Evolutionary conservation across 2,329 filamentous ascomycete species (phyloP), one percentile per base, ranked within the genome.

Genomic region (Trichoderma atroviride): DNA sequence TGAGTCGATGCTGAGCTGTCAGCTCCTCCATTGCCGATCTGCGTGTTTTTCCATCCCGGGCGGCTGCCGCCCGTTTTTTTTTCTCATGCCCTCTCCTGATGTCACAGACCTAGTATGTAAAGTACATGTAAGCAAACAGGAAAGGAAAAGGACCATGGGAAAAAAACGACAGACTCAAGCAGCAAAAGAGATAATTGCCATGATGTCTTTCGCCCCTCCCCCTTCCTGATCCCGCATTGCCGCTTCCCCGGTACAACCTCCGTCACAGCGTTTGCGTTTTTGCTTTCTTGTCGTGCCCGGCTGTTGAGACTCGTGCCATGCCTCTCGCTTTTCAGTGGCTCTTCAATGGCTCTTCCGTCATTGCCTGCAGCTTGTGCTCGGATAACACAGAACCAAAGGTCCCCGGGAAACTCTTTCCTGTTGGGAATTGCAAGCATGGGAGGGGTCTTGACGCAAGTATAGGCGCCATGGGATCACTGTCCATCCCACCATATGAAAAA

Each of bases 21-120:
- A 63, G 66, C 47, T 60, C 47, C 43, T 40, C 31, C 47, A 35
- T 63, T 61, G 66, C 56, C 66, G 58, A 69, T 62, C 58, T 69
- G 66, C 66, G 66, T 69, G 43, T 31, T 62, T 62, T 69, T 60
- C 55, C 55, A n/a, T 22, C 47, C n/a, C n/a, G n/a, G 22, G n/a
- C 19, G 43, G 47, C 47, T 50, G 16, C 40, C n/a, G 47, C 47
- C 47, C 47, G 47, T 50, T 50, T 35, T 35, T 35, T 35, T 35
- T 4, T 50, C 27, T 50, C 22, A 35, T 19, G 14, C 47, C 47
- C 47, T 63, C 47, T 55, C 60, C 60, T 68, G 65, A 59, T 68
- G 65, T 60, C 56, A 60, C 43, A 24, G 19, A 35, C 53, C 60
- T 55, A 63, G 29, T 52, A 35, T 35, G 33, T 35, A 35, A 35